These are phyloP conservation scores for Fibroporia radiculosa DNA, from an alignment of 768 basidiomycete species.

Conservation along the genomic window DNA sequence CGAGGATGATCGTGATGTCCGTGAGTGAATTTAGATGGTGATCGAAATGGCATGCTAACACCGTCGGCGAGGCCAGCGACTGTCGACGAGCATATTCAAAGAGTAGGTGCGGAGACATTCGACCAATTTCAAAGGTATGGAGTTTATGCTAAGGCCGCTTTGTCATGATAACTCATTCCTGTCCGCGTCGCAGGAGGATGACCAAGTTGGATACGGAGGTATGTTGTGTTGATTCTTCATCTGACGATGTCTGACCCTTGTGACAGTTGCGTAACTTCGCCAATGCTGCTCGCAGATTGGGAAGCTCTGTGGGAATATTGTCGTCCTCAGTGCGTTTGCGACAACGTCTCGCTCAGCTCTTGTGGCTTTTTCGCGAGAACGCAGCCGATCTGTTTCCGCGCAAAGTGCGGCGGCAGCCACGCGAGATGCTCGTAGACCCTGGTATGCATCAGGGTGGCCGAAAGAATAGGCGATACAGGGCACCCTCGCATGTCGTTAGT, in stretches of 20 bases:
- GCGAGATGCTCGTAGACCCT: constrained; percentile 30
- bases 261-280: constrained; percentile 67
- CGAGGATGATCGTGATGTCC: constrained; percentile 59
- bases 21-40: constrained; percentile 38
- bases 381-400: constrained; percentile 71
- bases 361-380: constrained; percentile 68
- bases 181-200: constrained; percentile 34
- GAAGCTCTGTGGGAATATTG: constrained; percentile 69
- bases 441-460: constrained; percentile 25
- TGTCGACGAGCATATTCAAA: constrained; percentile 65
- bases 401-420: constrained; percentile 41
- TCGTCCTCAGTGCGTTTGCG: constrained; percentile 69
- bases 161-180: not conserved
- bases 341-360: constrained; percentile 57
- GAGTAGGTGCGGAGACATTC: constrained; percentile 58
- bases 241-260: constrained; percentile 2
- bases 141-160: not conserved
- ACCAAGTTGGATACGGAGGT: constrained; percentile 63
- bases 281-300: constrained; percentile 68
- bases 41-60: not conserved
- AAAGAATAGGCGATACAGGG: constrained; percentile 23
- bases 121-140: constrained; percentile 54
- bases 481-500: constrained; percentile 39
- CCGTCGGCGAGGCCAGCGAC: constrained; percentile 34
- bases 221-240: constrained; percentile 6